Evolutionary conservation across 805 yeast genomes (phyloP), one percentile per base, ranked within the genome.

Genomic region (Spathaspora gorwiae): DNA sequence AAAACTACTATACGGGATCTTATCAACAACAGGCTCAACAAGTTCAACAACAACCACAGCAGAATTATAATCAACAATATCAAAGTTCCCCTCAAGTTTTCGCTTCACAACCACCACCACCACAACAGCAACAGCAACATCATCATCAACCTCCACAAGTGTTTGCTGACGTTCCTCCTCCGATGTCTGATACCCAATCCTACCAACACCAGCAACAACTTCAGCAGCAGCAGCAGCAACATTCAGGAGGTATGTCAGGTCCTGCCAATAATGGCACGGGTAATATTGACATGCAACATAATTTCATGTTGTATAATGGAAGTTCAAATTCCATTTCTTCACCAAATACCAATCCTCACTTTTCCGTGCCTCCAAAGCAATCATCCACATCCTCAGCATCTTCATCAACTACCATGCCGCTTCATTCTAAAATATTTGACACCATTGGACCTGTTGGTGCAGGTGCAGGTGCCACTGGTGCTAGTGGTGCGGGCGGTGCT

Each of bases 311-410:
- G 46, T 49, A 52, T 42, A 57, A 51, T 45, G 50, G 44, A 27
- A 54, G 61, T 38, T 43, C 50, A 8, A 47, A 56, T 15, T 54
- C 64, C 7, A 47, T 56, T 37, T 35, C 46, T 12, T 50, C 55
- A 35, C 50, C 55, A 14, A 19, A 19, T 19, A 35, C 51, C 2
- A 26, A 9, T 26, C 10, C 13, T 24, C 45, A 37, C 30, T 35
- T 15, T 14, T 19, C 24, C 24, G 4, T 19, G 2, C 8, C n/a
- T 26, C 38, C 12, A 12, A 42, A 43, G 41, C 46, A 33, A 43
- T 41, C 44, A 7, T 39, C 49, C 11, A 35, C 40, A 26, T 43
- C 52, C n/a, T 42, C 51, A 19, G 42, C 49, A 35, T 38, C 44
- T 7, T 42, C 45, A 14, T 37, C 42, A 30, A 41, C 45, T 7